These are phyloP conservation scores for Phytophthora ramorum DNA, from an alignment of 352 stramenopile genomes.

Conservation along the genomic window DNA sequence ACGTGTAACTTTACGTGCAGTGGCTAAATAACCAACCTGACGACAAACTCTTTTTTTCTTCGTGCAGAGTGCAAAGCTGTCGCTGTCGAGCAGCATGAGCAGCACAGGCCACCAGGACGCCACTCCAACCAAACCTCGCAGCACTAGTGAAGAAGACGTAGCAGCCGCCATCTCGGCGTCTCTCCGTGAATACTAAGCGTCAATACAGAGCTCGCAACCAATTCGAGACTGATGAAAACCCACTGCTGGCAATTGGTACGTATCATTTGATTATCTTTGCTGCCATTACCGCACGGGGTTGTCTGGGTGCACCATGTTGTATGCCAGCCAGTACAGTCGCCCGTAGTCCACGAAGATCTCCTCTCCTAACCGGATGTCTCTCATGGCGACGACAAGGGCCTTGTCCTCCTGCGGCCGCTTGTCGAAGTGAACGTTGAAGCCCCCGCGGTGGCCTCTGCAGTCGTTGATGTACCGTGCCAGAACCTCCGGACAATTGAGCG, in stretches of 20 bases:
- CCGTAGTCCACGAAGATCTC: slow-evolving; percentile 88
- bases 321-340: slow-evolving; percentile 83
- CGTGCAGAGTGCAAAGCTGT: slow-evolving; percentile 46
- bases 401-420: slow-evolving; percentile 58
- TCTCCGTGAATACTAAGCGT: slow-evolving; percentile 64
- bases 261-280: background rate
- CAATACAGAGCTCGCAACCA: background rate
- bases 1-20: background rate
- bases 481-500: slow-evolving; percentile 49
- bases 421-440: slow-evolving; percentile 81
- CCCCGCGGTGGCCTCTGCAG: slow-evolving; percentile 54
- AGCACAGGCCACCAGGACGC: slow-evolving; percentile 28
- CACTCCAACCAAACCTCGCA: slow-evolving; percentile 38
- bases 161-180: slow-evolving; percentile 70
- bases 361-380: slow-evolving; percentile 61
- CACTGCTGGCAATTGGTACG: slow-evolving; percentile 3
- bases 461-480: slow-evolving; percentile 86
- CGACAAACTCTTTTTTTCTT: background rate
- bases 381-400: slow-evolving; percentile 66
- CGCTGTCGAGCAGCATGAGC: slow-evolving; percentile 44
- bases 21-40: background rate
- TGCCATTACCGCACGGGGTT: slow-evolving; percentile 55
- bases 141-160: slow-evolving; percentile 65
- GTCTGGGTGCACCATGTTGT: slow-evolving; percentile 73
- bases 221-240: background rate